phyloP scores from a whole-genome alignment of 192 early-diverging fungal species.

The Backusella sp. region DNA sequence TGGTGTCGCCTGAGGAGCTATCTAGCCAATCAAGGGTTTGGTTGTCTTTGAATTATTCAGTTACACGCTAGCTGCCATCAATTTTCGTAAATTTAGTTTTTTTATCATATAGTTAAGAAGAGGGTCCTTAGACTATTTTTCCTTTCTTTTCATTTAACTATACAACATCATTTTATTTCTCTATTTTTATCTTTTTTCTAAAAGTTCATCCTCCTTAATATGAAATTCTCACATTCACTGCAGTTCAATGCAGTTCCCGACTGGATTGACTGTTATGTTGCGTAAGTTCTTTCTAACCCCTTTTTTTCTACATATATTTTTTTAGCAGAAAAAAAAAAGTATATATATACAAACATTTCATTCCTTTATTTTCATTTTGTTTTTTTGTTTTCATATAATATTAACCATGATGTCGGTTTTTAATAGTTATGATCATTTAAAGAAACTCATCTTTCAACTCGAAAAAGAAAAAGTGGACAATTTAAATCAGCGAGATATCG shows the following conservation, averaged over 20 bases:
- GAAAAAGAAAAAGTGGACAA: conserved; percentile 30
- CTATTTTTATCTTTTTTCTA: neutral
- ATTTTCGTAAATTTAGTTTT: neutral
- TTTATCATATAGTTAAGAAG: neutral
- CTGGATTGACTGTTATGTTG: conserved; percentile 77
- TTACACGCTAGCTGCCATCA: neutral
- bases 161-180: no score
- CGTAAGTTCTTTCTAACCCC: conserved; percentile 49
- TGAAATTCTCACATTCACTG: conserved; percentile 94
- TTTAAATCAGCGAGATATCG: conserved; percentile 7
- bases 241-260: conserved; percentile 91
- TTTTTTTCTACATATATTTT: neutral
- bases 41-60: neutral
- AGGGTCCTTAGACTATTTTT: neutral
- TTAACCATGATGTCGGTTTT: neutral
- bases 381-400: conserved; percentile 4
- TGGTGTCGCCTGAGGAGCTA: conserved; percentile 6
- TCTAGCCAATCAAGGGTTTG: neutral
- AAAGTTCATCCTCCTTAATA: conserved; percentile 51
- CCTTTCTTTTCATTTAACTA: neutral
- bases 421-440: conserved; percentile 30
- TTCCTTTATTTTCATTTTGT: conserved; percentile 1
- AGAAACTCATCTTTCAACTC: conserved; percentile 33
- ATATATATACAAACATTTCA: neutral
- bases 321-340: neutral